Conservation (phyloP, 305 asterid species). For the Fraxinus sp. region DNA sequence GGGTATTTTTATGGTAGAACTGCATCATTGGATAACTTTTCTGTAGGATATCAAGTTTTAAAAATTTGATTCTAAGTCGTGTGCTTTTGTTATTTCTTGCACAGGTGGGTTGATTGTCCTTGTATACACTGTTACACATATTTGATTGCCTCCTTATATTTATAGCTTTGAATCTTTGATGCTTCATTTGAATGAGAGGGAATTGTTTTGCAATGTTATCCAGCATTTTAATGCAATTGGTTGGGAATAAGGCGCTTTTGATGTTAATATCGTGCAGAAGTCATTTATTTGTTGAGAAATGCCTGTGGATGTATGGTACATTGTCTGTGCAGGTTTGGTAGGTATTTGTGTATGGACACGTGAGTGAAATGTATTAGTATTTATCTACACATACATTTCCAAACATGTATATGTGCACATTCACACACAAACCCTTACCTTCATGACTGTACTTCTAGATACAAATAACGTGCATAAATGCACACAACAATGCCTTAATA, state of each 20-base stretch:
- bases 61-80: not conserved
- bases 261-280: not conserved
- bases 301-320: not conserved
- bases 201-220: not conserved
- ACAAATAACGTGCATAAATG: not conserved
- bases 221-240: slow-evolving; percentile 18
- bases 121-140: not conserved
- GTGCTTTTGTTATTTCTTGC: not conserved
- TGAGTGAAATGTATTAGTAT: not conserved
- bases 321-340: not conserved
- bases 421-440: not conserved
- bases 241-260: slow-evolving; percentile 17
- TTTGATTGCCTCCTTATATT: slow-evolving; percentile 9
- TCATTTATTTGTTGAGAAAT: slow-evolving; percentile 7
- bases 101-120: not conserved
- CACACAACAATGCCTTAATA: not conserved
- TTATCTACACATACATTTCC: not conserved
- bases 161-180: not conserved
- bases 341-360: not conserved
- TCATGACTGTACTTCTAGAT: not conserved
- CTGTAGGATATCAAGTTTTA: not conserved
- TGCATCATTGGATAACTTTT: not conserved
- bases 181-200: not conserved
- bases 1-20: slow-evolving; percentile 4
- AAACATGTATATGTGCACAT: not conserved